Evolutionary conservation across 371 early-diverging fungal species (phyloP), one percentile per base, ranked within the genome.

Genomic region (Actinomucor elegans): DNA sequence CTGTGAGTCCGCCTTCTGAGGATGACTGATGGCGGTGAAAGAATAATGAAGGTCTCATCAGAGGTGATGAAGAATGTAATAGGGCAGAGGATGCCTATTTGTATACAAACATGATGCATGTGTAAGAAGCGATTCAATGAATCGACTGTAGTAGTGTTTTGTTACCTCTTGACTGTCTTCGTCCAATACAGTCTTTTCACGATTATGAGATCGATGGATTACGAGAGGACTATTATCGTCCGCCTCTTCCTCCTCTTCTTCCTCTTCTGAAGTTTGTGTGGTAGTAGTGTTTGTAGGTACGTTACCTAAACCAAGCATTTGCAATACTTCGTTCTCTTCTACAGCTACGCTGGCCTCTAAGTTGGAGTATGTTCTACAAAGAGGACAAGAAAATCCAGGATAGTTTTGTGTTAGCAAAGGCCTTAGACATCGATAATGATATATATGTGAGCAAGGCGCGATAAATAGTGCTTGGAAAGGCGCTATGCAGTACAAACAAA

Each of bases 401-500:
- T 80, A 81, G 37, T 80, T 73, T 52, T 77, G 75, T n/a, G 52
- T 36, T 28, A 96, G 61, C n/a, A 77, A 47, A 3, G 90, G 85
- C 32, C 86, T 80, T 47, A 95, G 84, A 71, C 98, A 97, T 69
- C 93, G 90, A 78, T 89, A 97, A 66, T 97, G 98, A 74, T 91
- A 97, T 52, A 93, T 89, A 61, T 97, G 98, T n/a, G 94, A 94
- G 67, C 98, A 97, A 1, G 98, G 97, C 3, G 98, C 90, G 29
- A 96, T 82, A 64, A 97, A 97, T 47, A 97, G 81, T 9, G 97
- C 94, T 73, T 96, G 97, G 73, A 88, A 90, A n/a, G 94, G 93
- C 4, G 86, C 89, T 58, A 96, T 92, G 40, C 89, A 81, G 63
- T 89, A 92, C 37, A 97, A 81, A 76, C 99, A 98, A 59, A 98